Percentiles rank a stretch among this genome's conserved stretches.
phyloP scores from a whole-genome alignment of 768 basidiomycete species.

The Phlebiopsis gigantea region DNA sequence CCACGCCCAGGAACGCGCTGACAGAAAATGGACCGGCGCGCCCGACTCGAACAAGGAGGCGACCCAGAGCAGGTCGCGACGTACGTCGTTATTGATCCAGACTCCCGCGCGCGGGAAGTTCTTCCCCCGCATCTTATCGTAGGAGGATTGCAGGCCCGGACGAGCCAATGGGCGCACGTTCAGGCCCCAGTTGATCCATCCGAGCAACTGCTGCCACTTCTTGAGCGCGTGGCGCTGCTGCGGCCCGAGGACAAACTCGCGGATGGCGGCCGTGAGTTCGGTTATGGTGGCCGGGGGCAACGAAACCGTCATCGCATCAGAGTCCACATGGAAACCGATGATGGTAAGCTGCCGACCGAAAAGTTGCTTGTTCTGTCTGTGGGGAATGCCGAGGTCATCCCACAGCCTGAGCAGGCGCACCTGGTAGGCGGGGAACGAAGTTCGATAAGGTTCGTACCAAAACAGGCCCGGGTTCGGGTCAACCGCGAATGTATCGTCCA shows the following conservation, averaged over 20 bases:
- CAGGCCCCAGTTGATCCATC: constrained; percentile 36
- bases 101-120: constrained; percentile 9
- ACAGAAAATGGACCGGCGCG: constrained; percentile 17
- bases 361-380: constrained; percentile 35
- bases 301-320: constrained; percentile 27
- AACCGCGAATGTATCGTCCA: constrained; percentile 29
- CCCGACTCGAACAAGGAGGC: constrained; percentile 16
- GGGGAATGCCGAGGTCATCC: constrained; percentile 35
- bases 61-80: constrained; percentile 30
- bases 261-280: constrained; percentile 7
- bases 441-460: constrained; percentile 28
- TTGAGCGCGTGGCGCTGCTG: not conserved
- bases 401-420: constrained; percentile 31
- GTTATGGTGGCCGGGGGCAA: constrained; percentile 1
- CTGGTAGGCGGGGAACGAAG: constrained; percentile 27
- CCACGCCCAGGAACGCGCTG: not conserved
- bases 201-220: constrained; percentile 20
- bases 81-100: constrained; percentile 25
- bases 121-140: constrained; percentile 29
- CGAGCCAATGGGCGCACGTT: constrained; percentile 30
- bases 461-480: constrained; percentile 17
- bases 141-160: constrained; percentile 25
- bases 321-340: constrained; percentile 36
- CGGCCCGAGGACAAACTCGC: constrained; percentile 2
- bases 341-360: constrained; percentile 28